Evolutionary conservation across 2,329 filamentous ascomycete genomes (phyloP), one percentile per base, ranked within the genome.

Genomic region (Chrysoporthe deuterocubensis): DNA sequence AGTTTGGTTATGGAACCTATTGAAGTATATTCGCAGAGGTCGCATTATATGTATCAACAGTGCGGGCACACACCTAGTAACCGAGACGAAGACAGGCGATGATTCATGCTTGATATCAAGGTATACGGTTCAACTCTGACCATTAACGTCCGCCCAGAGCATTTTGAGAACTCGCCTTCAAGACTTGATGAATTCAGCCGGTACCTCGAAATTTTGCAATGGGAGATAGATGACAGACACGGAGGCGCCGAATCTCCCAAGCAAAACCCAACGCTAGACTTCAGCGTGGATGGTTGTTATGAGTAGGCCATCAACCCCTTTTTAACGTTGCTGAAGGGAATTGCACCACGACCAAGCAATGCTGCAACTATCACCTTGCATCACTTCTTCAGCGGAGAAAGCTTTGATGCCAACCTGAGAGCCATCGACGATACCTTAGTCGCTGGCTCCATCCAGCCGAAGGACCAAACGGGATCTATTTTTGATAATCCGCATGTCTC

Each of bases 141-240:
- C n/a, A 63, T 63, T 50, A n/a, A 6, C 16, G 11, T 63, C 18
- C 18, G 11, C n/a, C 18, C 44, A 4, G 46, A 63, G 7, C 26
- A 54, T 40, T 43, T 63, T 26, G 18, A 63, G 18, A 54, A 63
- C n/a, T 63, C 61, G 46, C 46, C 61, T 2, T 11, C 34, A 16
- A 63, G 61, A 43, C 61, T 63, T 13, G 34, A 63, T 63, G 34
- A 63, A 43, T 54, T 63, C 46, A 43, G 26, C 21, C 34, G 52
- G 34, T 63, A 42, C 26, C 44, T 63, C 8, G 61, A 42, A 42
- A 54, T 42, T 2, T 5, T 63, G 46, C 61, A 63, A 32, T 18
- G 21, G 2, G 61, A 54, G 32, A 16, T 16, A 32, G 61, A 63
- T 44, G 26, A 52, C 32, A 21, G 37, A 26, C 46, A 43, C n/a